Evolutionary conservation across 1,284 basidiomycete genomes (phyloP).

Genomic region (Schizophyllum commune): DNA sequence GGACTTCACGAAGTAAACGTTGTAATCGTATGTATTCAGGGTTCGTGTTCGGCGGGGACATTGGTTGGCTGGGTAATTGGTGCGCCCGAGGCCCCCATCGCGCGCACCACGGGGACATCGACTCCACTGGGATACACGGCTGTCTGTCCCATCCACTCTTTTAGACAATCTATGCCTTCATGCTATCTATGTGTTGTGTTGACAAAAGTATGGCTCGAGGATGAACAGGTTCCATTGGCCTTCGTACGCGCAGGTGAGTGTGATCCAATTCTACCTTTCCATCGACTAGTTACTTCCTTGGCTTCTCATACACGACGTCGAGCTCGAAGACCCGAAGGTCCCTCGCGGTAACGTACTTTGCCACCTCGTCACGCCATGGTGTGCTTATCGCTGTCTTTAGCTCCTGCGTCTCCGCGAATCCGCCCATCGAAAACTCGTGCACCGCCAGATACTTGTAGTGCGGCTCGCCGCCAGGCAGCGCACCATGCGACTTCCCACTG

Average conservation of each 20-base stretch:
- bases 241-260: neutral
- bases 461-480: conserved; percentile 1
- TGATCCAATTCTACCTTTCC: neutral
- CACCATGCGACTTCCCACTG: conserved; percentile 12
- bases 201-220: too few species aligned
- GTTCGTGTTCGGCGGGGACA: neutral
- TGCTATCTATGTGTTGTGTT: neutral
- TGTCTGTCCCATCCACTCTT: neutral
- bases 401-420: conserved; percentile 17
- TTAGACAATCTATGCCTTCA: neutral
- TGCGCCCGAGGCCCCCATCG: neutral
- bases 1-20: conserved; percentile 59
- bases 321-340: neutral
- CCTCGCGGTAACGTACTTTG: neutral
- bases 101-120: neutral
- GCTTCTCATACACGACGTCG: neutral
- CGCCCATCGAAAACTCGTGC: conserved; percentile 22
- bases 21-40: conserved; percentile 15
- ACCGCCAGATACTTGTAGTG: conserved; percentile 23
- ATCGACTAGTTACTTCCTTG: neutral
- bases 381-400: conserved; percentile 16
- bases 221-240: too few species aligned
- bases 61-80: neutral
- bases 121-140: neutral
- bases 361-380: conserved; percentile 3